Conservation (phyloP, 2,329 filamentous ascomycete genomes). For the Diaporthe citri region DNA sequence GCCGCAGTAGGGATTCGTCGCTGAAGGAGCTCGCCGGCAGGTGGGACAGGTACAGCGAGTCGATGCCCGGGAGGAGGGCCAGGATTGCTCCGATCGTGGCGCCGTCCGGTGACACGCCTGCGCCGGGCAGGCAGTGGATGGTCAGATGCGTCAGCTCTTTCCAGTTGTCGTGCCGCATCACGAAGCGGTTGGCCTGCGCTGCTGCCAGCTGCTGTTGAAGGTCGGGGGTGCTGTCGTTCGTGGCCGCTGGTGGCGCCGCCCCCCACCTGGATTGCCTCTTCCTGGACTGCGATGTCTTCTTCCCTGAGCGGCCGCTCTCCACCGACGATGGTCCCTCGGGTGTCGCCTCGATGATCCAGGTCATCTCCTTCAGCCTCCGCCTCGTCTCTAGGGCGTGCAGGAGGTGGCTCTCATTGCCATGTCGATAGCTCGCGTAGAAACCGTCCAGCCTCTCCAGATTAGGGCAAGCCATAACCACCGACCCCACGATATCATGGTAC, state of each 20-base stretch:
- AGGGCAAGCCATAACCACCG: slow-evolving; percentile 74
- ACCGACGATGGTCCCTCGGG: slow-evolving; percentile 54
- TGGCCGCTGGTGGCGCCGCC: neutral
- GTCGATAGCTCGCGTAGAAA: slow-evolving; percentile 65
- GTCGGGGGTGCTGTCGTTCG: slow-evolving; percentile 46
- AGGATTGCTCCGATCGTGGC: slow-evolving; percentile 64
- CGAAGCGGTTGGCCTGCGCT: slow-evolving; percentile 51
- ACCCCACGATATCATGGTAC: slow-evolving; percentile 70
- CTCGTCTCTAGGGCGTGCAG: slow-evolving; percentile 72
- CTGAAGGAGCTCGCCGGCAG: slow-evolving; percentile 69
- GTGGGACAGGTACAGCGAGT: slow-evolving; percentile 70
- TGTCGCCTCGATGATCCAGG: slow-evolving; percentile 65
- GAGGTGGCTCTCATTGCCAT: slow-evolving; percentile 65
- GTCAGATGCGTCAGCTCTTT: slow-evolving; percentile 66
- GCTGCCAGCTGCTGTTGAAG: slow-evolving; percentile 51
- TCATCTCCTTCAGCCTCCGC: slow-evolving; percentile 66
- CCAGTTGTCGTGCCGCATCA: slow-evolving; percentile 66
- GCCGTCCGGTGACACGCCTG: slow-evolving; percentile 64
- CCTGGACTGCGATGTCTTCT: slow-evolving; percentile 35
- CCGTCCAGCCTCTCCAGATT: slow-evolving; percentile 72
- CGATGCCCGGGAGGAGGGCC: slow-evolving; percentile 64
- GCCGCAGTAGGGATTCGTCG: slow-evolving; percentile 65
- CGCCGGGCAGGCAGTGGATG: slow-evolving; percentile 70
- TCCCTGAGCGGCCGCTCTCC: slow-evolving; percentile 44
- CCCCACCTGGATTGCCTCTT: neutral